phyloP scores from a whole-genome alignment of 345 rosid species.

The Carallia pectinifolia region DNA sequence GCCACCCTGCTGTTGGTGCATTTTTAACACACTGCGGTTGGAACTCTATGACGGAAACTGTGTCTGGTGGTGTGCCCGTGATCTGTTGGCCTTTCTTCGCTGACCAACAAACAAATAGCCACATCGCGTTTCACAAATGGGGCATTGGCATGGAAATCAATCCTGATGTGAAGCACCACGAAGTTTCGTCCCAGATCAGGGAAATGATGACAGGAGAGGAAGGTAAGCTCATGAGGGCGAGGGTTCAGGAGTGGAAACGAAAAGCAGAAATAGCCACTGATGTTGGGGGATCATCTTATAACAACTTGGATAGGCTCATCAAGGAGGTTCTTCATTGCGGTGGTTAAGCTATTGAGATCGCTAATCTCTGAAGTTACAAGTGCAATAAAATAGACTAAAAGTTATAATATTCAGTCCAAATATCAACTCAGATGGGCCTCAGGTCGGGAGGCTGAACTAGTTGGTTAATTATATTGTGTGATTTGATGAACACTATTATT shows the following conservation, averaged over 20 bases:
- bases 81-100: slow-evolving; percentile 40
- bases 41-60: slow-evolving; percentile 12
- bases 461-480: too few species aligned
- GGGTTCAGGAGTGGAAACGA: slow-evolving; percentile 18
- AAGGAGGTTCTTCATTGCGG: slow-evolving; percentile 8
- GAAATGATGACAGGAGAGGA: too few species aligned
- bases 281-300: slow-evolving; percentile 19
- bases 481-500: too few species aligned
- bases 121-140: slow-evolving; percentile 17
- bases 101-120: slow-evolving; percentile 25
- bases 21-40: too few species aligned
- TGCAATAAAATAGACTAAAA: too few species aligned
- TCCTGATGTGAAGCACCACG: slow-evolving; percentile 14
- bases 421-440: too few species aligned
- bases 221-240: slow-evolving; percentile 1
- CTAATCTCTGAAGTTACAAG: too few species aligned
- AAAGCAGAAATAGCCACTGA: slow-evolving; percentile 7
- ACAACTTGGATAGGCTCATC: slow-evolving; percentile 18
- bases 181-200: neutral
- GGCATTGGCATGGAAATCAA: slow-evolving; percentile 22
- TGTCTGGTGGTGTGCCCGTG: slow-evolving; percentile 38
- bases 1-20: neutral
- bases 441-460: too few species aligned
- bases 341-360: too few species aligned
- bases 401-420: too few species aligned